These are phyloP conservation scores for Pseudogymnoascus sp. DNA, from an alignment of 2,329 filamentous ascomycete species.

Conservation along the genomic window DNA sequence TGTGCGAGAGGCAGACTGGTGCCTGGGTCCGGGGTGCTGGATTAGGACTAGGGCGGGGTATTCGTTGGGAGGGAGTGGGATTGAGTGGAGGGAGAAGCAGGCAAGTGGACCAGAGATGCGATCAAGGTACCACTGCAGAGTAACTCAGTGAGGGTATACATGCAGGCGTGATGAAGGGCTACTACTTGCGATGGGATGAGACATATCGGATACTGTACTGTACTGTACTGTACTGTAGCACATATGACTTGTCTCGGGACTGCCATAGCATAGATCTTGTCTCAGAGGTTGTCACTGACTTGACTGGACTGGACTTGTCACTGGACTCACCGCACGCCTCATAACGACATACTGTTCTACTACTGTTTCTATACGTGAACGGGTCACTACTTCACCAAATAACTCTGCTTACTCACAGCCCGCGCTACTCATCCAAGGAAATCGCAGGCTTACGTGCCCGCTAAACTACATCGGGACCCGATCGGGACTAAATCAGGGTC, in stretches of 20 bases:
- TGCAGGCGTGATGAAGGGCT: not conserved
- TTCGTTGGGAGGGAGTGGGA: not conserved
- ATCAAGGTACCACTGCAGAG: not conserved
- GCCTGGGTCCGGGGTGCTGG: not conserved
- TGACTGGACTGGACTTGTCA: not conserved
- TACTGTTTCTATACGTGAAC: not conserved
- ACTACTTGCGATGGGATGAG: not conserved
- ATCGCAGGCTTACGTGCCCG: not conserved
- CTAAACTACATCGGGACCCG: not conserved
- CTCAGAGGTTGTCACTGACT: not conserved
- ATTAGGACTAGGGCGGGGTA: not conserved
- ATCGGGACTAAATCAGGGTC: not conserved
- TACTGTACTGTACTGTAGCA: not conserved
- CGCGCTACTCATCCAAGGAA: constrained; percentile 1
- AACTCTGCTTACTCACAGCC: constrained; percentile 3
- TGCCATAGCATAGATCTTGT: too few relatives aligned
- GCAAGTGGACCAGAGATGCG: not conserved
- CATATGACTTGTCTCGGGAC: not conserved
- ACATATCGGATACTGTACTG: not conserved
- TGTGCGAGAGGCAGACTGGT: constrained; percentile 5
- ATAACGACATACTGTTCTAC: not conserved
- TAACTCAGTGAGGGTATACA: not conserved
- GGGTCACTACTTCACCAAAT: not conserved
- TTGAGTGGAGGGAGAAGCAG: not conserved
- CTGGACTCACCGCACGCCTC: not conserved